These are phyloP conservation scores for Metrosideros polymorpha DNA, from an alignment of 441 rosid species.

Conservation along the genomic window DNA sequence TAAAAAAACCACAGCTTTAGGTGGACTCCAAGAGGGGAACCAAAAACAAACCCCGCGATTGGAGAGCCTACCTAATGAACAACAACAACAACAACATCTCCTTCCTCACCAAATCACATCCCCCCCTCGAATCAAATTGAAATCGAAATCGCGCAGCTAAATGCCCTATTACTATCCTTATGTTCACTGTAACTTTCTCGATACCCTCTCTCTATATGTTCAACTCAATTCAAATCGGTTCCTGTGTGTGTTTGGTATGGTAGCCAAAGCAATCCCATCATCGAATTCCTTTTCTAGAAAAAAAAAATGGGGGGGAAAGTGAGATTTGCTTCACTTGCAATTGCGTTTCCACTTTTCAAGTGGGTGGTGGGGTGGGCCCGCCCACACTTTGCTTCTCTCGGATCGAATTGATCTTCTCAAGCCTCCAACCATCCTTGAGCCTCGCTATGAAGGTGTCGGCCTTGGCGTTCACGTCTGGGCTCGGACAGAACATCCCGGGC, in stretches of 20 bases:
- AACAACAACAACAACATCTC: not conserved
- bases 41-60: not conserved
- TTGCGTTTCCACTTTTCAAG: not conserved
- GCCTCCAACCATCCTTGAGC: constrained; percentile 61
- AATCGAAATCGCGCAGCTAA: not conserved
- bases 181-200: not conserved
- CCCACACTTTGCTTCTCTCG: constrained; percentile 33
- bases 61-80: not conserved
- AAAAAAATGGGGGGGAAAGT: not conserved
- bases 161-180: not conserved
- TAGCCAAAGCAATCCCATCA: not conserved
- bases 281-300: not conserved
- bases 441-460: constrained; percentile 78
- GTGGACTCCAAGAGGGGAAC: not conserved
- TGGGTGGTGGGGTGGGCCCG: not conserved
- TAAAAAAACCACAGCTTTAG: not conserved
- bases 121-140: not conserved
- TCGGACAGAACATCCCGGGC: constrained; percentile 38
- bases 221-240: not conserved
- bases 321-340: not conserved
- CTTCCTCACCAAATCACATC: not conserved
- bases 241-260: not conserved
- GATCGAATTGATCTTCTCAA: constrained; percentile 61
- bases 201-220: not conserved
- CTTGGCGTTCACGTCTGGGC: constrained; percentile 73